Evolutionary conservation across 805 yeast genomes (phyloP).

Genomic region (Tetrapisispora nanseiensis): DNA sequence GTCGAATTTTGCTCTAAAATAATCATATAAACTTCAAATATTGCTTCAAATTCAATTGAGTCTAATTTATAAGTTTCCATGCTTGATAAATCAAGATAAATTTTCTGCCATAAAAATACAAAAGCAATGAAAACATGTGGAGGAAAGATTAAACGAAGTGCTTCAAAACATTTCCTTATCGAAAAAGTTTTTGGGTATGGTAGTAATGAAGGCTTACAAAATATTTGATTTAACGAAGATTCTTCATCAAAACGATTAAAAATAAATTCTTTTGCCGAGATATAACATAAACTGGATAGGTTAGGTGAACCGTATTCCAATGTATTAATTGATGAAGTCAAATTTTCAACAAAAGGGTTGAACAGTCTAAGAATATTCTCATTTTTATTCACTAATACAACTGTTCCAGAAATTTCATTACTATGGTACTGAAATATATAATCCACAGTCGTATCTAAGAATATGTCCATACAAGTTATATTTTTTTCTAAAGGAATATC

Average conservation of each 20-base stretch:
- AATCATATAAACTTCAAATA: conserved; percentile 7
- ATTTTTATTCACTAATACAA: conserved; percentile 17
- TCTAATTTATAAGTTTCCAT: too few relatives aligned
- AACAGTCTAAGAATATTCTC: conserved; percentile 29
- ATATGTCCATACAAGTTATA: neutral
- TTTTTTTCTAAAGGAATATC: conserved; percentile 21
- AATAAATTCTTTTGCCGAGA: conserved; percentile 28
- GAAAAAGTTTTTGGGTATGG: conserved; percentile 9
- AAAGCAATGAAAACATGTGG: conserved; percentile 9
- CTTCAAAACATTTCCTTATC: conserved; percentile 13
- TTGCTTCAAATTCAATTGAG: neutral
- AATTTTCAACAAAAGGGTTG: conserved; percentile 24
- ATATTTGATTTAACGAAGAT: neutral
- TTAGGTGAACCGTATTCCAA: conserved; percentile 16
- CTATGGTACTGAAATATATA: neutral
- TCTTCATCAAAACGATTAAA: conserved; percentile 25
- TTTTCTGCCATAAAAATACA: conserved; percentile 18
- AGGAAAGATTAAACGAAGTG: conserved; percentile 15
- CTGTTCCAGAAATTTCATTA: conserved; percentile 29
- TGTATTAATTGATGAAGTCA: neutral
- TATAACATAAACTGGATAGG: conserved; percentile 38
- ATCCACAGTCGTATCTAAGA: neutral
- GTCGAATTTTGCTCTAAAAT: neutral
- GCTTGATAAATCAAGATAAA: conserved; percentile 5
- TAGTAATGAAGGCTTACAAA: conserved; percentile 4